phyloP scores from a whole-genome alignment of 139 green algal species.

The Prasinococcaceae sp. region DNA sequence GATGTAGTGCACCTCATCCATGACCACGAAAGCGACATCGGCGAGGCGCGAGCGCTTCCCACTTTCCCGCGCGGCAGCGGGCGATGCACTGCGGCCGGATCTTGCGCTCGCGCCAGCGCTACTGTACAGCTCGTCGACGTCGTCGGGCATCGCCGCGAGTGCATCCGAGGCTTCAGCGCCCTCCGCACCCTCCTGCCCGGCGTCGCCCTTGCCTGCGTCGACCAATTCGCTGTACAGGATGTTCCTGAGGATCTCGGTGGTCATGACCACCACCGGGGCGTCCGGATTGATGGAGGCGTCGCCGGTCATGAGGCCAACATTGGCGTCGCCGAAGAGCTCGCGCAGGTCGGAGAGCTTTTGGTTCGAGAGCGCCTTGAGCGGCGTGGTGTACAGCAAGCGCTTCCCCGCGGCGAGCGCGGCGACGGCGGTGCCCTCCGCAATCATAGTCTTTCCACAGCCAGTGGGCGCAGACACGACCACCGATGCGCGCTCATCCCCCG shows the following conservation, averaged over 20 bases:
- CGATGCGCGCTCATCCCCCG: conserved; percentile 38
- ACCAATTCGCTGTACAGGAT: conserved; percentile 69
- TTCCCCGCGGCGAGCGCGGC: conserved; percentile 50
- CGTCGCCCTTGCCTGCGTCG: too few species aligned
- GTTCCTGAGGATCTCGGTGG: conserved; percentile 96
- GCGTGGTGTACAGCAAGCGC: conserved; percentile 78
- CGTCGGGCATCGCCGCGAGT: too few species aligned
- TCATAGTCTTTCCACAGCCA: conserved; percentile 90
- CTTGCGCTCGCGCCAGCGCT: too few species aligned
- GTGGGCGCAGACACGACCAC: conserved; percentile 89
- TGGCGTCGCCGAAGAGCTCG: conserved; percentile 35
- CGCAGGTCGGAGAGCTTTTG: conserved; percentile 71
- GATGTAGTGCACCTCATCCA: conserved; percentile 91
- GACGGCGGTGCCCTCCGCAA: conserved; percentile 74
- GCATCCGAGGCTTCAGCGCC: too few species aligned
- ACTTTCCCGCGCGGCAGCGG: too few species aligned
- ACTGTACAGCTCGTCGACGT: too few species aligned
- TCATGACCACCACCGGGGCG: conserved; percentile 86
- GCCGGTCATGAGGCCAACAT: conserved; percentile 74
- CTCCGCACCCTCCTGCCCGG: too few species aligned
- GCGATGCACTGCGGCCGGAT: too few species aligned
- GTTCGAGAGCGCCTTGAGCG: conserved; percentile 72
- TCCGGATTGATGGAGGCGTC: conserved; percentile 78
- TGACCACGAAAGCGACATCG: conserved; percentile 74
- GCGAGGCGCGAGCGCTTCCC: conserved; percentile 49